A percentile compares a stretch with the other conserved stretches of the same genome.
Evolutionary conservation across 495 filamentous ascomycete genomes (phyloP).

Genomic region (Penicillium bovifimosum): DNA sequence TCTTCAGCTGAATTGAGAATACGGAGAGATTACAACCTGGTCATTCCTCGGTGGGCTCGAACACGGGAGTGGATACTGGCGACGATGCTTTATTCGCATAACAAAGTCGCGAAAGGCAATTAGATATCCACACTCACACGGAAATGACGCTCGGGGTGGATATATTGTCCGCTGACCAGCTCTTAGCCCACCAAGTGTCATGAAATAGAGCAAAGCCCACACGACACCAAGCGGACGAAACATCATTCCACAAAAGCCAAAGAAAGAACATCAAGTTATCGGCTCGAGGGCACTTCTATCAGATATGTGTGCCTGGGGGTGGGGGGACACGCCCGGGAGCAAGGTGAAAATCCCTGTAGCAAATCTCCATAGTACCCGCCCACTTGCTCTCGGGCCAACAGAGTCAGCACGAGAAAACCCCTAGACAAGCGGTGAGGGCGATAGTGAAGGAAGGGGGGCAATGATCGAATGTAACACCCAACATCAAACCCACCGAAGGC

Average conservation of each 20-base stretch:
- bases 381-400: not conserved
- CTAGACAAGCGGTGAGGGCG: slow-evolving; percentile 24
- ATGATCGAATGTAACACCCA: not conserved
- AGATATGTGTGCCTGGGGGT: not conserved
- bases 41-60: slow-evolving; percentile 1
- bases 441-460: slow-evolving; percentile 5
- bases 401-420: not conserved
- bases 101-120: not conserved
- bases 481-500: slow-evolving; percentile 17
- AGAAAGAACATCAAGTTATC: not conserved
- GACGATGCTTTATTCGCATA: not conserved
- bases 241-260: not conserved
- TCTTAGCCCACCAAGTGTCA: not conserved
- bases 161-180: slow-evolving; percentile 8
- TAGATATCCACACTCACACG: slow-evolving; percentile 4
- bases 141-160: slow-evolving; percentile 5
- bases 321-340: not conserved
- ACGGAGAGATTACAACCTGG: slow-evolving; percentile 3
- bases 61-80: not conserved
- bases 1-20: slow-evolving; percentile 3
- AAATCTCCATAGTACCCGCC: slow-evolving; percentile 4
- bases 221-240: not conserved
- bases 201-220: not conserved
- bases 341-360: slow-evolving; percentile 2
- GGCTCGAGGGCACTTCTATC: slow-evolving; percentile 1